A percentile compares a stretch with the other conserved stretches of the same genome.
Evolutionary conservation across 2,329 filamentous ascomycete species (phyloP).

Genomic region (Amylocarpus encephaloides): DNA sequence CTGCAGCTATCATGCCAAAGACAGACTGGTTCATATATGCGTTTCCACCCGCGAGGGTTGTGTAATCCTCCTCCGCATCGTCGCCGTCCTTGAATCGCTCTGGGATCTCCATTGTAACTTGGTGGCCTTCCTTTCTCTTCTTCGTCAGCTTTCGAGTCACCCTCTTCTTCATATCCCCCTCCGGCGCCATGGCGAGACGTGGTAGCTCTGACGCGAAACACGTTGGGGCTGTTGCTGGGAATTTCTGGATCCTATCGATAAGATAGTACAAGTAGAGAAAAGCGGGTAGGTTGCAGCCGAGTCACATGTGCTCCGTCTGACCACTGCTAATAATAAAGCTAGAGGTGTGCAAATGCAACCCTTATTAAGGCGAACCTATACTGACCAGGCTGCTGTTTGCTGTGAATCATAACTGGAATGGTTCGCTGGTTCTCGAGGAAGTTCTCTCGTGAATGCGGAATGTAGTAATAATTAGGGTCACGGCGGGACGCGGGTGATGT

Average conservation of each 20-base stretch:
- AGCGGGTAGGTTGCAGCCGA: too few relatives aligned
- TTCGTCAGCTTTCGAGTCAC: constrained; percentile 38
- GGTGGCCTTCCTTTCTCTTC: constrained; percentile 36
- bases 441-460: background rate
- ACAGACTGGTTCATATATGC: constrained; percentile 79
- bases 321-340: too few relatives aligned
- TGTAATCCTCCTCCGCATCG: constrained; percentile 55
- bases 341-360: too few relatives aligned
- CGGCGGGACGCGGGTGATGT: too few relatives aligned
- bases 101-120: constrained; percentile 45
- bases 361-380: too few relatives aligned
- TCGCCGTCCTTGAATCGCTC: constrained; percentile 52
- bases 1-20: constrained; percentile 85
- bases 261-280: background rate
- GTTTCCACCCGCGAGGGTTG: constrained; percentile 44
- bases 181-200: constrained; percentile 31
- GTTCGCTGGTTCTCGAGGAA: too few relatives aligned
- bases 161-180: constrained; percentile 37
- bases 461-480: too few relatives aligned
- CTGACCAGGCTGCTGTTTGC: too few relatives aligned
- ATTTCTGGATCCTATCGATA: too few relatives aligned
- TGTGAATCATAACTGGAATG: too few relatives aligned
- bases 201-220: constrained; percentile 3
- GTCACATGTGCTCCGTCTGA: too few relatives aligned
- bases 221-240: background rate